phyloP scores from a whole-genome alignment of 306 rosid species.

The Gynostemma pentaphyllum region DNA sequence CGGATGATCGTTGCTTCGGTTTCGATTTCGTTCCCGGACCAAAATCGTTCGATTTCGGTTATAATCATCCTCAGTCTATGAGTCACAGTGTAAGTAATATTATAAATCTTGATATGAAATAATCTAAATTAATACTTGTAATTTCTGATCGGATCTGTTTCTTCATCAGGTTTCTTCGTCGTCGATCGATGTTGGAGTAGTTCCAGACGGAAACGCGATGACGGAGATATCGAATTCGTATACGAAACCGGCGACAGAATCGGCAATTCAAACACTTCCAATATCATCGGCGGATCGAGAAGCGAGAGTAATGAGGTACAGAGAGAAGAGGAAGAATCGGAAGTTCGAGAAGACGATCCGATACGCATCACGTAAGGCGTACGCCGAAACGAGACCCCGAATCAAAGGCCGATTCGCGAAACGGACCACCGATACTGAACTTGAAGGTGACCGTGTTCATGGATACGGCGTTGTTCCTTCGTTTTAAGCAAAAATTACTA shows the following conservation, averaged over 20 bases:
- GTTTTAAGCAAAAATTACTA: slow-evolving; percentile 20
- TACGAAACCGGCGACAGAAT: slow-evolving; percentile 19
- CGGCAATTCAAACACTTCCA: slow-evolving; percentile 29
- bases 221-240: slow-evolving; percentile 43
- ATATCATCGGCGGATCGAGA: slow-evolving; percentile 70
- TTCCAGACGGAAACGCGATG: slow-evolving; percentile 53
- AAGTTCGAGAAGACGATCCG: slow-evolving; percentile 97
- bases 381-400: slow-evolving; percentile 89
- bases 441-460: slow-evolving; percentile 34
- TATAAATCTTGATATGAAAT: too few relatives aligned
- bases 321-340: slow-evolving; percentile 92
- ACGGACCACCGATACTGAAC: slow-evolving; percentile 40
- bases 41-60: slow-evolving; percentile 45
- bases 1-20: slow-evolving; percentile 28
- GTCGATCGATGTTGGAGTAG: slow-evolving; percentile 71
- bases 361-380: slow-evolving; percentile 86
- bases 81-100: slow-evolving; percentile 76
- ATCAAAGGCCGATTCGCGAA: slow-evolving; percentile 94
- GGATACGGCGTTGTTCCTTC: slow-evolving; percentile 90
- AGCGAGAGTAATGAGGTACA: slow-evolving; percentile 90
- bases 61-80: slow-evolving; percentile 28
- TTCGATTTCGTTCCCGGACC: slow-evolving; percentile 31
- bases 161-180: slow-evolving; percentile 67
- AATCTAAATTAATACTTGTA: too few relatives aligned
- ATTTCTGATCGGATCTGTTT: too few relatives aligned